These are phyloP conservation scores for Streptanthus diversifolius DNA, from an alignment of 345 rosid species.

Conservation along the genomic window DNA sequence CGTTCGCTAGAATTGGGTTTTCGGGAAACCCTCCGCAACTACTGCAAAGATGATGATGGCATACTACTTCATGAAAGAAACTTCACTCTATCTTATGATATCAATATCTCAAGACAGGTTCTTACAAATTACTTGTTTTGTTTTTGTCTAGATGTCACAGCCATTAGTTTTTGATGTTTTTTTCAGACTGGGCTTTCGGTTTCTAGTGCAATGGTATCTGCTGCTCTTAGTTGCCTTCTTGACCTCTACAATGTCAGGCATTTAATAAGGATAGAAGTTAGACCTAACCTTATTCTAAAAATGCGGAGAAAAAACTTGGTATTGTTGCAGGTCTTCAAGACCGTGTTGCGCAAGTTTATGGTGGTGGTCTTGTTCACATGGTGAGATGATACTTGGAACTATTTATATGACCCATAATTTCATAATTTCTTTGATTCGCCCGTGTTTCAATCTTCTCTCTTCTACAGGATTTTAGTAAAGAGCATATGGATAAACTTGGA, in stretches of 20 bases:
- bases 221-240: constrained; percentile 80
- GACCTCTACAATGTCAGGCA: constrained; percentile 81
- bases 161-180: not conserved
- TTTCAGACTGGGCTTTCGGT: constrained; percentile 92
- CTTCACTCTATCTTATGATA: constrained; percentile 77
- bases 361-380: constrained; percentile 88
- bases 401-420: not conserved
- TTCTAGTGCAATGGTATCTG: constrained; percentile 88
- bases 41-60: constrained; percentile 55
- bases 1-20: constrained; percentile 60
- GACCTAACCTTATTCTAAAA: constrained; percentile 65
- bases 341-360: constrained; percentile 89
- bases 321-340: constrained; percentile 97
- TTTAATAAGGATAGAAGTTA: constrained; percentile 58
- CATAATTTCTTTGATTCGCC: not conserved
- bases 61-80: constrained; percentile 50
- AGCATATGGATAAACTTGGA: constrained; percentile 74
- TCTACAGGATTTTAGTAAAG: constrained; percentile 69
- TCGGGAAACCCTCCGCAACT: constrained; percentile 60
- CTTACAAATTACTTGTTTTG: not conserved
- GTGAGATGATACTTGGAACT: constrained; percentile 23
- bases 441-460: not conserved
- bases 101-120: constrained; percentile 93
- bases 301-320: constrained; percentile 80
- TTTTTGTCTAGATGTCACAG: not conserved